Evolutionary conservation across 2,329 filamentous ascomycete species (phyloP), one percentile per base, ranked within the genome.

Genomic region (Fusarium solani-melongenae): DNA sequence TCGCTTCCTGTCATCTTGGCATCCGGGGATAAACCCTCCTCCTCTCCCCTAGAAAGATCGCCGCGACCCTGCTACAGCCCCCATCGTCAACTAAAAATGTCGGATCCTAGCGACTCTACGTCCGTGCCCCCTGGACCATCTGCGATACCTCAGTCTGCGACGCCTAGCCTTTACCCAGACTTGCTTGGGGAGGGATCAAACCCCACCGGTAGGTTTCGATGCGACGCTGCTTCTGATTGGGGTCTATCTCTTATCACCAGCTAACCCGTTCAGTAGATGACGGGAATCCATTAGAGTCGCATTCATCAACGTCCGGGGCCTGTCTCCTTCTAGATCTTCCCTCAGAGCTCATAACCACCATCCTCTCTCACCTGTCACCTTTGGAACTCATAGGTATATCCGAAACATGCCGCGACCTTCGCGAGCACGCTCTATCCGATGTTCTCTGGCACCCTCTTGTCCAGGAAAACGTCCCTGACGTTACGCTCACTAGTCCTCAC

Each of bases 391-490:
- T 86, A 29, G 81, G 83, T 2, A 80, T 92, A 14, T 89, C 91
- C 2, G 83, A 84, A 11, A 92, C 91, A 27, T 96, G 92, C 81
- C 90, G 84, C 27, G 79, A 81, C 5, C 84, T 98, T 4, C 85
- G 88, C 58, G 81, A 82, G 11, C 89, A 92, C 75, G 89, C 91
- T 31, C 83, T 84, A 6, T 88, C 90, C 66, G 94, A 98, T 72
- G 83, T 89, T 8, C 85, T 94, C 41, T 98, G 95, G 94, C 88
- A 91, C 49, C 83, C 85, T 1, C 86, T 93, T 20, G 89, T 98
- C 14, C 91, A 94, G 77, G 82, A 87, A 7, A 91, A 94, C 71
- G 84, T 96, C 0, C 92, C 92, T 0, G 83, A 88, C 36, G 78
- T 85, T 62, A 71, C 76, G 14, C 83, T 95, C 31, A 81, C 82